Evolutionary conservation across 2,329 filamentous ascomycete species (phyloP), one percentile per base, ranked within the genome.

Genomic region (Nigrospora osmanthi): DNA sequence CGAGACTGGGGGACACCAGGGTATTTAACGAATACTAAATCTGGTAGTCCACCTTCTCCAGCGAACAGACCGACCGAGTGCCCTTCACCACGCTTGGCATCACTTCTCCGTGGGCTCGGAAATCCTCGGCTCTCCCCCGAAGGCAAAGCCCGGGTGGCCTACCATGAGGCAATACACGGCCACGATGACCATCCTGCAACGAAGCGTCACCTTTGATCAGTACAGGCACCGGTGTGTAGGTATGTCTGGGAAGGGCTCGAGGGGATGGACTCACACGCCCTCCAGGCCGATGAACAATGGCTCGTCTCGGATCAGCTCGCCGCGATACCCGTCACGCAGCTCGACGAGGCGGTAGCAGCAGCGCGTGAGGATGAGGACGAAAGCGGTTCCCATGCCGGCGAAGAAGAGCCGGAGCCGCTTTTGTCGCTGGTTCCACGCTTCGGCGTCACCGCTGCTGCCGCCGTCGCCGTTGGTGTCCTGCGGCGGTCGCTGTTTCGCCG

Each of bases 331-430:
- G 19, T 76, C 66, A 46, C 70, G 71, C 47, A 84, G 58, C 61
- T 84, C 80, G 0, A 70, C 74, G 17, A 81, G 71, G 17, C 80
- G 70, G 54, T 80, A 85, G 16, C 74, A 69, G 42, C 73, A 80
- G 9, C 80, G 66, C 15, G 70, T 70, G 36, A 81, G 68, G 50
- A 83, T 78, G 35, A 72, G 69, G 4, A 81, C 31, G 9, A 77
- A 76, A 0, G 76, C 72, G 13, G 35, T 30, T 0, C 61, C 56
- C 33, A 80, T 61, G 30, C 70, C 74, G n/a, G 58, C 50, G n/a
- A 78, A 56, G 54, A 81, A 82, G 4, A 70, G 61, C 45, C 64
- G 66, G 52, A 78, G 69, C 3, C 63, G 52, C 37, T 49, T 52
- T 23, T 4, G 13, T 43, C 45, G 10, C 47, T 40, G 14, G 16